Conservation (phyloP, 176 grass and related monocot species). For the Musa troglodytarum region DNA sequence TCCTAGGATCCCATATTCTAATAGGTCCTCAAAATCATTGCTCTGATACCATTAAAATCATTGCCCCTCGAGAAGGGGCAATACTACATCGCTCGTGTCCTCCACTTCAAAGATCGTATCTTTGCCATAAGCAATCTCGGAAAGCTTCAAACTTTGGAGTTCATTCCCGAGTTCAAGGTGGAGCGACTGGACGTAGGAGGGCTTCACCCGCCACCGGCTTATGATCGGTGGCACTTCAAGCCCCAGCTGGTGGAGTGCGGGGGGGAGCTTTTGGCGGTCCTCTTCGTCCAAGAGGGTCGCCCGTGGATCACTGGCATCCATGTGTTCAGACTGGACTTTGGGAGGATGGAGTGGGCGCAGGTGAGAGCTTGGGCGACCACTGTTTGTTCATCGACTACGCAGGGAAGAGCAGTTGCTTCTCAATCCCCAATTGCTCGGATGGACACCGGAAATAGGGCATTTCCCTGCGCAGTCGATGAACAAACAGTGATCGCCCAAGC, state of each 20-base stretch:
- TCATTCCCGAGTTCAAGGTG: background rate
- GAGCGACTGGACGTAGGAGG: background rate
- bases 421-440: slow-evolving; percentile 18
- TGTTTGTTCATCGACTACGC: slow-evolving; percentile 22
- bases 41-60: no score
- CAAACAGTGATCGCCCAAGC: slow-evolving; percentile 13
- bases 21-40: no score
- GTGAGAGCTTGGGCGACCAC: slow-evolving; percentile 12
- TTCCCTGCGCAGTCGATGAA: slow-evolving; percentile 22
- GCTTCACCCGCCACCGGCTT: background rate
- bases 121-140: no score
- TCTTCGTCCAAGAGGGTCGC: background rate
- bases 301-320: background rate
- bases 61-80: background rate
- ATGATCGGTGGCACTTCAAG: slow-evolving; percentile 18
- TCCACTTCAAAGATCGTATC: slow-evolving; percentile 5
- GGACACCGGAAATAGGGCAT: slow-evolving; percentile 5
- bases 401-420: slow-evolving; percentile 17
- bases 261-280: slow-evolving; percentile 10
- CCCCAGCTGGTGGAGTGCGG: slow-evolving; percentile 14
- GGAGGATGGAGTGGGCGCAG: slow-evolving; percentile 21
- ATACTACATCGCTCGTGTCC: slow-evolving; percentile 4
- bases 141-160: slow-evolving; percentile 15
- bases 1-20: no score
- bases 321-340: slow-evolving; percentile 18